Conservation (phyloP, 805 yeast genomes). For the Monosporozyma unispora region DNA sequence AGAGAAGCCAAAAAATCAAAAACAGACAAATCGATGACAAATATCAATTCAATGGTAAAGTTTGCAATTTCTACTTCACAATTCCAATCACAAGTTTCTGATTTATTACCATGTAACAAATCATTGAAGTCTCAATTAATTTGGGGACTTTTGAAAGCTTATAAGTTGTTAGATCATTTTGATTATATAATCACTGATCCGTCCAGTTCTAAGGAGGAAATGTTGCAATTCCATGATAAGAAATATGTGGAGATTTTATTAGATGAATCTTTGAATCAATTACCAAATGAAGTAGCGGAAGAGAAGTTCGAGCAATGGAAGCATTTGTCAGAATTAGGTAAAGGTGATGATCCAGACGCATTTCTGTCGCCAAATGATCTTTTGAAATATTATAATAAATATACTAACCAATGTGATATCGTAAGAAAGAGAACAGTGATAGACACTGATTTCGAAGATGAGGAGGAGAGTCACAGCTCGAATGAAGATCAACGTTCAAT, state of each 20-base stretch:
- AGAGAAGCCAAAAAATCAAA: not conserved
- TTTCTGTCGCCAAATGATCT: conserved; percentile 11
- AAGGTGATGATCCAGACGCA: not conserved
- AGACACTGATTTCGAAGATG: conserved; percentile 3
- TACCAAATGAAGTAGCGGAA: conserved; percentile 9
- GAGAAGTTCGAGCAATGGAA: conserved; percentile 12
- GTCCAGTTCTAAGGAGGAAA: conserved; percentile 27
- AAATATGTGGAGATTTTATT: conserved; percentile 37
- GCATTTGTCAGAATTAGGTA: conserved; percentile 9
- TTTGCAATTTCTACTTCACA: conserved; percentile 20
- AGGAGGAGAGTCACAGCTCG: not conserved
- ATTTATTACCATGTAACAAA: conserved; percentile 28
- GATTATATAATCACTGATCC: conserved; percentile 17
- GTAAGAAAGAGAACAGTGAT: conserved; percentile 6
- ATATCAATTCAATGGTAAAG: conserved; percentile 11
- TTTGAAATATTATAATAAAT: conserved; percentile 8
- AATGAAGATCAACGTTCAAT: not conserved
- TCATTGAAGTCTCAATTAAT: conserved; percentile 19
- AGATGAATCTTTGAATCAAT: conserved; percentile 4
- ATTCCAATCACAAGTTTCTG: conserved; percentile 26
- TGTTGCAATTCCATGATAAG: conserved; percentile 42
- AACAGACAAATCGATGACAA: not conserved
- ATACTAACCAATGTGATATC: not conserved
- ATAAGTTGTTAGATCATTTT: conserved; percentile 17
- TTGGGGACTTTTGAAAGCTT: conserved; percentile 17